Base-by-base conservation (phyloP, 805 yeast species). In the Saitoella complicata region DNA sequence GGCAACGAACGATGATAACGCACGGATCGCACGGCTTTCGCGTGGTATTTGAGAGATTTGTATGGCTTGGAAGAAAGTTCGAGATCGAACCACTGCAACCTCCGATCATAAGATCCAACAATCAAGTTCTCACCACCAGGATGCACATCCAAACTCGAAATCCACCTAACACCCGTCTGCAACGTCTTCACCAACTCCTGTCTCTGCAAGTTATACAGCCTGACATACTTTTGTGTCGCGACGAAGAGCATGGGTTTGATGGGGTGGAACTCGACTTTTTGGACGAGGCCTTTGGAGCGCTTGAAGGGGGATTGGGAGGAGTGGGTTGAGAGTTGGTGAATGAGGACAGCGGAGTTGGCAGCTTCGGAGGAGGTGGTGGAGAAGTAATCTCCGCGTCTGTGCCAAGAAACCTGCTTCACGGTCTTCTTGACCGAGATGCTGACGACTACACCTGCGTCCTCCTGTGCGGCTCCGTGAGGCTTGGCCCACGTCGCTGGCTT, bases 251-350 rank as follows among this genome's bases (percentile, higher is more conserved):
- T 93, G 29, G 98, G 98, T 57, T 83, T 79, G 66, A 82, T 79
- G 32, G 98, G 98, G 64, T 91, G 98, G 76, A 91, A 91, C 62
- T 80, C 81, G 50, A 95, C 96, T 60, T 86, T 94, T 79, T 86
- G 86, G 40, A 87, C 79, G 50, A 88, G 80, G 53, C 98, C 98
- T 67, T 83, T 83, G 34, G 94, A 75, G 63, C 84, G 84, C 53
- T 77, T 73, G 75, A 91, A 91, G 49, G 98, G 98, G 7, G 95
- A 82, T 67, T 91, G 98, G 11, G 97, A 80, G 48, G 80, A 71
- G 66, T 91, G 97, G 63, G 85, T 85, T 3, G 96, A 85, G 42
- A 91, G 65, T 67, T 91, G 97, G 64, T 91, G 98, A 51, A 91
- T 85, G 49, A 91, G 69, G 37, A 91, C 95, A 5, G 97, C 79